Evolutionary conservation across 2,329 filamentous ascomycete species (phyloP).

Genomic region (Coniochaeta ligniaria): DNA sequence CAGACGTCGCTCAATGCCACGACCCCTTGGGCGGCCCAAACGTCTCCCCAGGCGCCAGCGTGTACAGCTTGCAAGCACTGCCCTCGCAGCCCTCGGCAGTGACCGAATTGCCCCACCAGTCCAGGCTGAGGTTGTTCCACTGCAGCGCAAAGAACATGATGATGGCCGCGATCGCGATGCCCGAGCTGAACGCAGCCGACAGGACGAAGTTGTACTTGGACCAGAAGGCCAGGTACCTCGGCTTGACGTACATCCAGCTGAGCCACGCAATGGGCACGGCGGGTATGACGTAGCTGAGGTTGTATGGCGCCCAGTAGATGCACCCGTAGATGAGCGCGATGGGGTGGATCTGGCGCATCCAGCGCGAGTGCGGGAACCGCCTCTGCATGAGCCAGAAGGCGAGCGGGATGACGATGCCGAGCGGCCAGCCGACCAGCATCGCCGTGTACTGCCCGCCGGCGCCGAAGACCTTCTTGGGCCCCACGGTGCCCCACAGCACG

Average conservation of each 20-base stretch:
- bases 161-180: slow-evolving; percentile 41
- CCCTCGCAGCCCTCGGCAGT: slow-evolving; percentile 13
- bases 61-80: slow-evolving; percentile 9
- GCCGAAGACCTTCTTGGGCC: slow-evolving; percentile 43
- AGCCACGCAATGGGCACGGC: slow-evolving; percentile 38
- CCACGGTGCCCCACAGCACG: slow-evolving; percentile 48
- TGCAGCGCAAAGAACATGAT: slow-evolving; percentile 47
- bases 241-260: slow-evolving; percentile 40
- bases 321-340: slow-evolving; percentile 40
- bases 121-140: slow-evolving; percentile 30
- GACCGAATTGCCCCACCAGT: slow-evolving; percentile 42
- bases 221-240: slow-evolving; percentile 39
- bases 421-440: slow-evolving; percentile 41
- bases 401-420: slow-evolving; percentile 38
- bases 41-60: slow-evolving; percentile 9
- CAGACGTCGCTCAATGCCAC: neutral
- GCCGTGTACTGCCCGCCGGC: slow-evolving; percentile 38
- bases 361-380: slow-evolving; percentile 21
- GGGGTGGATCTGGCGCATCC: slow-evolving; percentile 37
- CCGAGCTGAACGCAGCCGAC: slow-evolving; percentile 41
- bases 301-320: slow-evolving; percentile 40
- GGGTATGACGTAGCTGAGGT: slow-evolving; percentile 39
- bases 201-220: slow-evolving; percentile 49
- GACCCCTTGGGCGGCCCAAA: slow-evolving; percentile 8
- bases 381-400: slow-evolving; percentile 27